Evolutionary conservation across 2,329 filamentous ascomycete genomes (phyloP).

Genomic region (Beauveria scarabaeidicola): DNA sequence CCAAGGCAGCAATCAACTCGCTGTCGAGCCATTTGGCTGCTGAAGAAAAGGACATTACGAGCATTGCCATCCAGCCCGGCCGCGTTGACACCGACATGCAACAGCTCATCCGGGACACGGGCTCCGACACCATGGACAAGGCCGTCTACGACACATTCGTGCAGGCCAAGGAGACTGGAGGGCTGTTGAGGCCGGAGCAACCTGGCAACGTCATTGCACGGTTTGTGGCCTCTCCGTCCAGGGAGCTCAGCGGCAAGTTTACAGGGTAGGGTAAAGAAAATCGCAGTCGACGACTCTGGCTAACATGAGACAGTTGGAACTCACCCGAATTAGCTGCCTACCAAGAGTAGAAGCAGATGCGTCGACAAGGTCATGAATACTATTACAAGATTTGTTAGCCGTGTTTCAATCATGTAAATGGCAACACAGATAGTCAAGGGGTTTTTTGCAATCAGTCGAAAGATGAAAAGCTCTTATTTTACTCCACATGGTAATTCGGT

Average conservation of each 20-base stretch:
- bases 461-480: conserved; percentile 74
- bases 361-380: background rate
- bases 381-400: conserved; percentile 15
- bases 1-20: conserved; percentile 79
- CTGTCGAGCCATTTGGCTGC: conserved; percentile 61
- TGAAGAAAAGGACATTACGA: conserved; percentile 70
- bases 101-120: conserved; percentile 60
- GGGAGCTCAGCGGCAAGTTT: conserved; percentile 66
- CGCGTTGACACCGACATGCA: conserved; percentile 90
- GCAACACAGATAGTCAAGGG: conserved; percentile 17
- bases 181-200: conserved; percentile 71
- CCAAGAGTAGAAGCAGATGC: conserved; percentile 27
- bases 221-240: conserved; percentile 57
- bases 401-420: conserved; percentile 12
- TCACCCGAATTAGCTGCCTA: conserved; percentile 43
- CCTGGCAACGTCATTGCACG: conserved; percentile 81
- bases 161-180: conserved; percentile 59
- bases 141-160: conserved; percentile 60
- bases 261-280: conserved; percentile 44
- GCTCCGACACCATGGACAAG: conserved; percentile 40
- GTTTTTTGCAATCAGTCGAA: conserved; percentile 56
- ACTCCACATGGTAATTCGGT: conserved; percentile 60
- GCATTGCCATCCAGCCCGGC: conserved; percentile 66
- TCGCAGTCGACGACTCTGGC: background rate
- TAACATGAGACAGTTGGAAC: conserved; percentile 26